Percentiles rank a stretch among this genome's conserved stretches.
These are phyloP conservation scores for Diaporthe humulicola DNA, from an alignment of 2,329 filamentous ascomycete species.

Conservation along the genomic window DNA sequence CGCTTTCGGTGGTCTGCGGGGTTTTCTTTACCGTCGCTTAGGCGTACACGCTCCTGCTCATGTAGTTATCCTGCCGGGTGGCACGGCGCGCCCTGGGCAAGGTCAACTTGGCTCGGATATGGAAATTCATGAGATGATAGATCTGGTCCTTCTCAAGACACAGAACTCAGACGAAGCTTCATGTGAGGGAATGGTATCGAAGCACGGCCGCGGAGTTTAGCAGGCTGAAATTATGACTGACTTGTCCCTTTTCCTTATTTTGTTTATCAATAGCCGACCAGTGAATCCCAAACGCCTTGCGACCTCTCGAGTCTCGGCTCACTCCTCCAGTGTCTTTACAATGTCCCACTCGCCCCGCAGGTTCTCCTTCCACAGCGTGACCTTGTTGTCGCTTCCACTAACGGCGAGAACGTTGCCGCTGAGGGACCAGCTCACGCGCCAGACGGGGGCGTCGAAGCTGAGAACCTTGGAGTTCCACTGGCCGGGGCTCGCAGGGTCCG, in stretches of 20 bases:
- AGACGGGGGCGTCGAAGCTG: slow-evolving; percentile 89
- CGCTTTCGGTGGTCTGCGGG: slow-evolving; percentile 42
- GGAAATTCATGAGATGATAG: neutral
- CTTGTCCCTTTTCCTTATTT: neutral
- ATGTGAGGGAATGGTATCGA: neutral
- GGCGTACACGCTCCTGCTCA: neutral
- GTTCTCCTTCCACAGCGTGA: slow-evolving; percentile 98
- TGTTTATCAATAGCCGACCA: slow-evolving; percentile 8
- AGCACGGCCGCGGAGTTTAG: neutral
- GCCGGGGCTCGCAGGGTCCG: slow-evolving; percentile 72
- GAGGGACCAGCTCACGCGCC: slow-evolving; percentile 98
- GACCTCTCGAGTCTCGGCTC: slow-evolving; percentile 43
- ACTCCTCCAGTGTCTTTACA: slow-evolving; percentile 96
- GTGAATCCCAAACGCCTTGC: slow-evolving; percentile 3
- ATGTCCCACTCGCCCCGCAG: slow-evolving; percentile 96
- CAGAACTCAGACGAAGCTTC: neutral
- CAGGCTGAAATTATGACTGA: slow-evolving; percentile 18
- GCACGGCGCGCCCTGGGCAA: slow-evolving; percentile 18
- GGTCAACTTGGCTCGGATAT: neutral
- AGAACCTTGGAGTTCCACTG: slow-evolving; percentile 90
- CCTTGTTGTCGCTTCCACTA: slow-evolving; percentile 94
- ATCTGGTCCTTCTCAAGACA: neutral
- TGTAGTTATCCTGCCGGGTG: neutral
- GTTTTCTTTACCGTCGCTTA: slow-evolving; percentile 39
- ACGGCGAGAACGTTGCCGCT: slow-evolving; percentile 97